Base-by-base conservation (phyloP, 805 yeast species). In the Candida pseudofarinosa region DNA sequence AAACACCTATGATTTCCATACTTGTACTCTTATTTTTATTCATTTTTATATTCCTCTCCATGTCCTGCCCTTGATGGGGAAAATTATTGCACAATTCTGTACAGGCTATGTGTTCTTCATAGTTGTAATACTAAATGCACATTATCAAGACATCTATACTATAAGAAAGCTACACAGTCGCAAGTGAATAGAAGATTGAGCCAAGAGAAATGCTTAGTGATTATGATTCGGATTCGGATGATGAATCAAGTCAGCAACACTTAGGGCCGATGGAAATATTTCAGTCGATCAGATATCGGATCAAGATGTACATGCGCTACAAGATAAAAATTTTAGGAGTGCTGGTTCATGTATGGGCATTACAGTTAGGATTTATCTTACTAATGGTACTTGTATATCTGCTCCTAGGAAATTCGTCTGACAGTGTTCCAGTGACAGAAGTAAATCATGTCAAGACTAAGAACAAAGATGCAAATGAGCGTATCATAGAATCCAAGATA, bases 401-500 rank as follows among this genome's bases (percentile, higher is more conserved):
- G 10, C 28, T 23, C 10, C 10, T 23, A 10, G 10, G 10, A 23
- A 23, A 23, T 23, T 23, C 28, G 6, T 23, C 28, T 23, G 28
- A 10, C 6, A 10, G 10, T 23, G 28, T 7, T 23, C 28, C 10
- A 23, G 10, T 10, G 10, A 10, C 28, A 23, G 28, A 23, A 7
- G 10, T 23, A 6, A 10, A 10, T 23, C 28, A 10, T 7, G 28
- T 23, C 10, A 23, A 10, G 6, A 6, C 6, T 23, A 23, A 23
- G 6, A 7, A 6, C 6, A 23, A 23, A 10, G 6, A 7, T 7
- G 28, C 10, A 10, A 23, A 10, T 23, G 28, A 23, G 6, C 28
- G 28, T 10, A 35, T 42, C 16, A 39, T 58, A 12, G 35, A 48
- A 2, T 51, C 58, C 2, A 13, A n/a, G 15, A 39, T 45, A 1